Base-by-base conservation (phyloP, 2,329 filamentous ascomycete genomes). In the Verruconis gallopava region DNA sequence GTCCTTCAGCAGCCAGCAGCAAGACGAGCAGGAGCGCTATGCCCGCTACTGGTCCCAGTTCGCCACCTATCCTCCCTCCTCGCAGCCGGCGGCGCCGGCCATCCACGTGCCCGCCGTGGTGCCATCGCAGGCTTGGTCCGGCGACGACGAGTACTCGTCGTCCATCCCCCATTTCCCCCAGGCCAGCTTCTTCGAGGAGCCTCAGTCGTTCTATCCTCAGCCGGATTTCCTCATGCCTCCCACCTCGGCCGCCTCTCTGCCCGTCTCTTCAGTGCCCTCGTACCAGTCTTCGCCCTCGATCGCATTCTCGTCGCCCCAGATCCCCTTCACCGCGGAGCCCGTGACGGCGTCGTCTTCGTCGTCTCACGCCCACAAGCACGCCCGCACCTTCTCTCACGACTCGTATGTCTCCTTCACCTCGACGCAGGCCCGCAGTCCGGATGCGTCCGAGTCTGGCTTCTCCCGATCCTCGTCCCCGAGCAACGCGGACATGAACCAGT, bases 381-480 rank as follows among this genome's bases (percentile, higher is more conserved):
- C 5, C 18, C 40, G 40, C 22, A 30, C 30, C 15, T 33, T 20
- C 6, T 42, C 40, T 9, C 21, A 33, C 14, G 25, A 21, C 12
- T 42, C 40, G 5, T 20, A 33, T 17, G 28, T 15, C 21, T 42
- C 40, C 6, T 30, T 19, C 14, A 42, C 40, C 13, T 30, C 25
- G 12, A 33, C 33, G 33, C 18, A 30, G 36, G 32, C 25, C 34
- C 18, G 18, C 21, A 42, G 40, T 34, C 40, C 33, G 18, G 18
- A 6, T 9, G 13, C 33, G 9, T 36, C 33, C 6, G 33, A 36
- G 18, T 36, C 33, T 9, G 33, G n/a, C 6, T 42, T 42, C n/a
- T 60, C 59, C 9, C 56, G 60, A 32, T 62, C 59, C 3, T 48
- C 61, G 5, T 63, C 60, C 17, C 60, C 60, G 11, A 58, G 55